Base-by-base conservation (phyloP, 371 early-diverging fungal species). In the Mortierella sp. region DNA sequence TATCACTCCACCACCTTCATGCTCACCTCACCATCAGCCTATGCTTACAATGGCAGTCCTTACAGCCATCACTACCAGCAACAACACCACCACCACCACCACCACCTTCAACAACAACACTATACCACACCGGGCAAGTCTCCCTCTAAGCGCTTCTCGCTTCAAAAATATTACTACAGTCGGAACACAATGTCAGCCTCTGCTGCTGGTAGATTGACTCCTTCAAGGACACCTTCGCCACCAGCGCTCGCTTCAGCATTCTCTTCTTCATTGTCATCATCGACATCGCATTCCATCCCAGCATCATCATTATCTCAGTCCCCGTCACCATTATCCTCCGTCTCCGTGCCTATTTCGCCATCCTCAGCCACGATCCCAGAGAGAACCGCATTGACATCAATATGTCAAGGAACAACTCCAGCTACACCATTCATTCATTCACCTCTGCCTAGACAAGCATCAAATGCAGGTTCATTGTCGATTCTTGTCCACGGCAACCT, bases 21-120 rank as follows among this genome's bases (percentile, higher is more conserved):
- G 73, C 78, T 78, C 60, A 78, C 78, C 28, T 73, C 73, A 16
- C 78, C 78, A n/a, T 78, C 78, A 12, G 70, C 78, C 22, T 78
- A 78, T 59, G 24, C 40, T 40, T 65, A 68, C 69, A 68, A 30
- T 24, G 64, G 49, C 43, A 60, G 18, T 20, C 68, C 62, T n/a
- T 55, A 62, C 55, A 47, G n/a, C 51, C 64, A 52, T 62, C 66
- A 59, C 40, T 64, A 26, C n/a, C 64, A 22, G 1, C 58, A 45
- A 22, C 65, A 39, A 26, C 39, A 55, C n/a, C n/a, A n/a, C n/a
- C n/a, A n/a, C n/a, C n/a, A n/a, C n/a, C n/a, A n/a, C n/a, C n/a
- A n/a, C n/a, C n/a, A n/a, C n/a, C n/a, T n/a, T 4, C 40, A 39
- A 3, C 55, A 20, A 11, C 51, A 64, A 40, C 62, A 37, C 32